Percentiles rank a stretch among this genome's conserved stretches.
Conservation (phyloP, 768 basidiomycete species). For the Asterophora lycoperdoides region DNA sequence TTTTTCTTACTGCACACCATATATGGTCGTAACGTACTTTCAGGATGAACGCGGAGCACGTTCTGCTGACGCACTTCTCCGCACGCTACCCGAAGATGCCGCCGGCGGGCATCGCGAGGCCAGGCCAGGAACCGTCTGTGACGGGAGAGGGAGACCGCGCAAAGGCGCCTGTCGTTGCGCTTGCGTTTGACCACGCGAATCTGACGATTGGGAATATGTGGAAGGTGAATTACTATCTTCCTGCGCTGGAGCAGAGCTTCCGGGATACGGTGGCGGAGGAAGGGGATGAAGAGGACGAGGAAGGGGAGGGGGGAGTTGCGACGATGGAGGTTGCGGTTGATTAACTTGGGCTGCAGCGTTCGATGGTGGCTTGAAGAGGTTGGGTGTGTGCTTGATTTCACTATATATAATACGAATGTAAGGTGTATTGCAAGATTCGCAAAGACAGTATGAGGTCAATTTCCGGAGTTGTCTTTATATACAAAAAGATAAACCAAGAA, state of each 20-base stretch:
- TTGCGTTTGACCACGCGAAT: constrained; percentile 80
- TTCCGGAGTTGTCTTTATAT: too few relatives aligned
- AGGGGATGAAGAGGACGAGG: constrained; percentile 31
- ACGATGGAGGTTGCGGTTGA: constrained; percentile 20
- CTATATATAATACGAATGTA: too few relatives aligned
- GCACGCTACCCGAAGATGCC: constrained; percentile 90
- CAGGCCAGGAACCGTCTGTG: constrained; percentile 10
- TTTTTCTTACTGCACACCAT: neutral
- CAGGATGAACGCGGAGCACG: constrained; percentile 82
- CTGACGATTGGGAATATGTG: constrained; percentile 77
- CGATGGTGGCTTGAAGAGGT: too few relatives aligned
- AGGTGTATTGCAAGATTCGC: too few relatives aligned
- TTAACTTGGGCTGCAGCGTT: too few relatives aligned
- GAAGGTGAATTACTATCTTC: constrained; percentile 76
- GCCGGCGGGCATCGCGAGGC: constrained; percentile 34
- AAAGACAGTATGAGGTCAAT: too few relatives aligned
- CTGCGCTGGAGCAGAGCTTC: constrained; percentile 63
- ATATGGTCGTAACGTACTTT: too few relatives aligned
- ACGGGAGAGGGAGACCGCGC: neutral
- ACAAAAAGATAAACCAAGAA: constrained; percentile 3
- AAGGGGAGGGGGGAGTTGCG: constrained; percentile 10
- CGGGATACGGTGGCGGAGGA: constrained; percentile 49
- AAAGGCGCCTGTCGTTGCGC: constrained; percentile 49
- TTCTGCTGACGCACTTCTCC: constrained; percentile 95
- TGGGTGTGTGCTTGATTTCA: too few relatives aligned